Conservation (phyloP, 1,139 yeast genomes). For the Candida glucosophila region DNA sequence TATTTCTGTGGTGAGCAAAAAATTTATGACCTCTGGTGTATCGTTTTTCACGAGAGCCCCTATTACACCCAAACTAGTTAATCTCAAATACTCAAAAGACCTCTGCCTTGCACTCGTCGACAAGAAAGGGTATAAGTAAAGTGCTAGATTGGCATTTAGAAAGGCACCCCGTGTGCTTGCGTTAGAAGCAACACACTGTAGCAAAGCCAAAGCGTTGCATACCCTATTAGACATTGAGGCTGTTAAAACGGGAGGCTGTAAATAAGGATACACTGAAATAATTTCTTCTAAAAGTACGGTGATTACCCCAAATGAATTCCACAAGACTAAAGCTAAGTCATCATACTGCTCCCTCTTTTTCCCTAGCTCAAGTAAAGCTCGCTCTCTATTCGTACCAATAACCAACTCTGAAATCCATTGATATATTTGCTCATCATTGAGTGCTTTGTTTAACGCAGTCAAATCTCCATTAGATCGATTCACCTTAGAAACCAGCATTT, state of each 20-base stretch:
- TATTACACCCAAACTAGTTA: constrained; percentile 91
- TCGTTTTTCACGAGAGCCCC: constrained; percentile 96
- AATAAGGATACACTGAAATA: constrained; percentile 77
- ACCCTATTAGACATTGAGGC: constrained; percentile 89
- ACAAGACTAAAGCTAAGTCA: constrained; percentile 82
- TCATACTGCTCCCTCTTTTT: constrained; percentile 92
- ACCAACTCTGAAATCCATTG: constrained; percentile 87
- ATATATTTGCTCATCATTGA: constrained; percentile 80
- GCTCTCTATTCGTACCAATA: constrained; percentile 84
- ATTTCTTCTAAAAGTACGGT: constrained; percentile 85
- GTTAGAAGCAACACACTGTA: constrained; percentile 96
- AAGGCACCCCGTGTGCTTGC: constrained; percentile 81
- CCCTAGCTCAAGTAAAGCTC: constrained; percentile 85
- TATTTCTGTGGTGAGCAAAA: constrained; percentile 84
- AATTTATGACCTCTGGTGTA: constrained; percentile 89
- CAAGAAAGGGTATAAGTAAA: constrained; percentile 86
- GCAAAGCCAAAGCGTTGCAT: constrained; percentile 87
- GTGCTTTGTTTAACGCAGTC: constrained; percentile 35
- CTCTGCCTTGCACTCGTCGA: constrained; percentile 87
- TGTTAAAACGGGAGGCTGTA: constrained; percentile 80
- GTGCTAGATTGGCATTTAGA: constrained; percentile 83
- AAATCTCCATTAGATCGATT: constrained; percentile 3
- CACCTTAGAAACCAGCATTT: background rate
- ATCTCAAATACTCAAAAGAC: constrained; percentile 85
- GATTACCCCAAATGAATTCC: constrained; percentile 98